Conservation (phyloP, 768 basidiomycete genomes). For the Trametes coccinea region DNA sequence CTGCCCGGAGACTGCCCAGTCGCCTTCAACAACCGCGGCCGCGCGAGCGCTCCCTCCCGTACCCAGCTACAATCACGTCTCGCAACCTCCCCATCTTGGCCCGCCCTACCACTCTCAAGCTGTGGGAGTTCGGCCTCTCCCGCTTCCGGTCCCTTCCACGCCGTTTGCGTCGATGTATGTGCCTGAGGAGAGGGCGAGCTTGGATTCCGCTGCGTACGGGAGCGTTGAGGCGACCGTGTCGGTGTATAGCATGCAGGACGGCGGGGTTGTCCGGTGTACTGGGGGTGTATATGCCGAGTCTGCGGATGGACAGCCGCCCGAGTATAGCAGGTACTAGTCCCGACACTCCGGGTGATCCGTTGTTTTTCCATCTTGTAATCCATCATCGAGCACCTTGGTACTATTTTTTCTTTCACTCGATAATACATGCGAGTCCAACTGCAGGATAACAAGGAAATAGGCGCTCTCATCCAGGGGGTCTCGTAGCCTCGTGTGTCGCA, state of each 20-base stretch:
- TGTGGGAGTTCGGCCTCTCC: background rate
- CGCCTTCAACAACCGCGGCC: background rate
- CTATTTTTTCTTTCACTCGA: too few relatives aligned
- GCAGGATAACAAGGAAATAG: too few relatives aligned
- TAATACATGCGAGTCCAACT: too few relatives aligned
- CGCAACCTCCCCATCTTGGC: background rate
- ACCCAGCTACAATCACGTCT: background rate
- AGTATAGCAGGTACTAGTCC: slow-evolving; percentile 2
- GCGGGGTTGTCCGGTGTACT: too few relatives aligned
- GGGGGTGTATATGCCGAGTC: background rate
- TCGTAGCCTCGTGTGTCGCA: too few relatives aligned
- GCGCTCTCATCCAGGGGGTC: too few relatives aligned
- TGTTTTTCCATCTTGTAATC: too few relatives aligned
- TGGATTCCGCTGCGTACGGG: background rate
- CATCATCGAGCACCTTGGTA: too few relatives aligned
- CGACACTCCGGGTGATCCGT: background rate
- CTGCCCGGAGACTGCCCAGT: slow-evolving; percentile 1
- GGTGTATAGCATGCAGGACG: too few relatives aligned
- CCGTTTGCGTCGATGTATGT: background rate
- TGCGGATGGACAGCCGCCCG: background rate
- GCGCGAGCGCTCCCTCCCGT: background rate
- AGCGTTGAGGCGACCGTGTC: too few relatives aligned
- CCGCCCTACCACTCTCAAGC: background rate
- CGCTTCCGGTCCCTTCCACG: background rate
- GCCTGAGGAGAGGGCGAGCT: slow-evolving; percentile 5